Evolutionary conservation across 371 early-diverging fungal genomes (phyloP), one percentile per base, ranked within the genome.

Genomic region (Chytridiales sp.): DNA sequence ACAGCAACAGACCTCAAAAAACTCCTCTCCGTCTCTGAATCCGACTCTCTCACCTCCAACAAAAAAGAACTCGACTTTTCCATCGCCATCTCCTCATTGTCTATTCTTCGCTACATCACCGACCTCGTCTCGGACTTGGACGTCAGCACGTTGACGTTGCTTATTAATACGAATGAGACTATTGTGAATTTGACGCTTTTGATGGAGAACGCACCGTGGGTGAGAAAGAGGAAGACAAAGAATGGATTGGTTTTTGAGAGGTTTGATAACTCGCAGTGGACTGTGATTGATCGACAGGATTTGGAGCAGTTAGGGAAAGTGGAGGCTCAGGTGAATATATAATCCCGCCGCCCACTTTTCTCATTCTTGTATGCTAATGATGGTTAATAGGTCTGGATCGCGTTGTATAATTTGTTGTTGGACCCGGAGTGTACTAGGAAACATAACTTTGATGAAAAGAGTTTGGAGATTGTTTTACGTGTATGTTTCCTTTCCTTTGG

Each of bases 361-460:
- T 52, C 2, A 24, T 1, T 11, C 30, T 53, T 2, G 30, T 40
- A 21, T 6, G 21, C 61, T 56, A 47, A 29, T 58, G 36, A 0
- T 42, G n/a, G 30, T 38, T 17, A 21, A 35, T n/a, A 78, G 75
- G 66, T 70, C 4, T 81, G 80, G 81, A 42, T 81, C 17, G 36
- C 70, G 1, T 50, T 80, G 19, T 74, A 74, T 61, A 78, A 79
- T 26, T 40, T 81, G 56, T 50, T 79, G 39, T 42, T 78, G 22
- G 77, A 79, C 44, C 62, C 55, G 0, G 74, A 68, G 47, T 78
- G 76, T 51, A 65, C 73, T 22, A 57, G 69, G 39, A 66, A 63
- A 24, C 76, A 78, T 42, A 49, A 58, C 11, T 74, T 55, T 49
- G 70, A 39, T 29, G 62, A 61, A n/a, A 27, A 44, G 5, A 70